A percentile compares a stretch with the other conserved stretches of the same genome.
phyloP scores from a whole-genome alignment of 768 basidiomycete species.

The Nidularia sp. region DNA sequence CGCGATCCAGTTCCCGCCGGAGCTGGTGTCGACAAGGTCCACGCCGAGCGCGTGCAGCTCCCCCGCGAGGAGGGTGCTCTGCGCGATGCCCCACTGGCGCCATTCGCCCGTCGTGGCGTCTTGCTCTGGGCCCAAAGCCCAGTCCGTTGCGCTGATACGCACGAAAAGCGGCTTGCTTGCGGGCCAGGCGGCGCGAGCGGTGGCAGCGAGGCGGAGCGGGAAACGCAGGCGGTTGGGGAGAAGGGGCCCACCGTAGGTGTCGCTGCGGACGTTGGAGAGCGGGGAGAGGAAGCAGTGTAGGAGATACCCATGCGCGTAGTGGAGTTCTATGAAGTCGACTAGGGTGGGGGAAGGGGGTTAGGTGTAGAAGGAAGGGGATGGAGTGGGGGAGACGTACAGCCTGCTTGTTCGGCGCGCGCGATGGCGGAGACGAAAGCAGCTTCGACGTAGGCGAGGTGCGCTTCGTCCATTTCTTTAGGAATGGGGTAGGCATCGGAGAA shows the following conservation, averaged over 20 bases:
- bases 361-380: neutral
- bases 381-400: slow-evolving; percentile 40
- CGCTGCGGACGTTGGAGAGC: slow-evolving; percentile 66
- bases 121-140: slow-evolving; percentile 56
- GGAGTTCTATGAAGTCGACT: slow-evolving; percentile 73
- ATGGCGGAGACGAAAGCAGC: slow-evolving; percentile 56
- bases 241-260: slow-evolving; percentile 64
- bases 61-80: slow-evolving; percentile 56
- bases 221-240: slow-evolving; percentile 73
- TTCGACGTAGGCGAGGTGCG: slow-evolving; percentile 52
- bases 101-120: slow-evolving; percentile 45
- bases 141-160: slow-evolving; percentile 64
- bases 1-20: slow-evolving; percentile 59
- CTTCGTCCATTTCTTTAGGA: slow-evolving; percentile 56
- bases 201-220: slow-evolving; percentile 51
- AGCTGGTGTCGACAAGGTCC: slow-evolving; percentile 73
- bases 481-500: slow-evolving; percentile 47
- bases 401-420: slow-evolving; percentile 51
- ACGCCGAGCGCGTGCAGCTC: slow-evolving; percentile 59
- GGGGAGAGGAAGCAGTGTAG: slow-evolving; percentile 68
- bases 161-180: slow-evolving; percentile 65
- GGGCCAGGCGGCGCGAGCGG: slow-evolving; percentile 52
- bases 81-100: slow-evolving; percentile 76
- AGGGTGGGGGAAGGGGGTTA: neutral
- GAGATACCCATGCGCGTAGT: slow-evolving; percentile 72